A percentile compares a stretch with the other conserved stretches of the same genome.
Evolutionary conservation across 1,284 basidiomycete species (phyloP).

Genomic region (Rhodotorula mucilaginosa): DNA sequence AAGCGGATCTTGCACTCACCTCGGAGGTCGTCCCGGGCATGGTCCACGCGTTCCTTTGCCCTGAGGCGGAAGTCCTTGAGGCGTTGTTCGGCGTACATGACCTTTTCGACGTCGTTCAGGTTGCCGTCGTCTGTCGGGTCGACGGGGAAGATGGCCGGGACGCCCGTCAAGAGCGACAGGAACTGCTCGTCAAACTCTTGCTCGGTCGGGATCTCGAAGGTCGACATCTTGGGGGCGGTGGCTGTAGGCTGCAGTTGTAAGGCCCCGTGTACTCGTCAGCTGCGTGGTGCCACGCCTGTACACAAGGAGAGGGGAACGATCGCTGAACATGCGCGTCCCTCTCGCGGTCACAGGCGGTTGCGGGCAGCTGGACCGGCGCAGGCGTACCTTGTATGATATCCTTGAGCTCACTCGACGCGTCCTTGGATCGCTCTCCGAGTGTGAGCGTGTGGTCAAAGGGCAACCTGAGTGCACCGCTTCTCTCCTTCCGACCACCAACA

Average conservation of each 20-base stretch:
- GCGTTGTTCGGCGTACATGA: constrained; percentile 18
- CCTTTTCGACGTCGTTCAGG: constrained; percentile 31
- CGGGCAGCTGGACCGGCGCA: no score
- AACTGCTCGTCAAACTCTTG: constrained; percentile 32
- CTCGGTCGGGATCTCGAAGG: constrained; percentile 12
- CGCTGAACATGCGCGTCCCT: no score
- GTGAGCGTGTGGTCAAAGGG: no score
- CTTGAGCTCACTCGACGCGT: no score
- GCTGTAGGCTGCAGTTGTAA: not conserved
- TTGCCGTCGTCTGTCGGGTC: constrained; percentile 9
- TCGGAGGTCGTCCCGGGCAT: constrained; percentile 32
- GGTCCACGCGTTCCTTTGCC: constrained; percentile 28
- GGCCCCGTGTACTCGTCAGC: not conserved
- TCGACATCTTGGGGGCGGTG: not conserved
- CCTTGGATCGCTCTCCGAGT: no score
- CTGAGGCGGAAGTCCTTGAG: constrained; percentile 18
- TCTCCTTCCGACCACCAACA: no score
- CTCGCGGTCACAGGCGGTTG: no score
- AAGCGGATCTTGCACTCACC: constrained; percentile 10
- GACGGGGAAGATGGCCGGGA: constrained; percentile 26
- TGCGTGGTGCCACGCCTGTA: not conserved
- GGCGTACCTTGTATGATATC: no score
- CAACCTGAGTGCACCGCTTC: no score
- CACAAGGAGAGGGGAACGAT: no score
- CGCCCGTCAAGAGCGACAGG: constrained; percentile 21